Evolutionary conservation across 257 asterid genomes (phyloP), one percentile per base, ranked within the genome.

Genomic region (Solanum lycopersicoides): DNA sequence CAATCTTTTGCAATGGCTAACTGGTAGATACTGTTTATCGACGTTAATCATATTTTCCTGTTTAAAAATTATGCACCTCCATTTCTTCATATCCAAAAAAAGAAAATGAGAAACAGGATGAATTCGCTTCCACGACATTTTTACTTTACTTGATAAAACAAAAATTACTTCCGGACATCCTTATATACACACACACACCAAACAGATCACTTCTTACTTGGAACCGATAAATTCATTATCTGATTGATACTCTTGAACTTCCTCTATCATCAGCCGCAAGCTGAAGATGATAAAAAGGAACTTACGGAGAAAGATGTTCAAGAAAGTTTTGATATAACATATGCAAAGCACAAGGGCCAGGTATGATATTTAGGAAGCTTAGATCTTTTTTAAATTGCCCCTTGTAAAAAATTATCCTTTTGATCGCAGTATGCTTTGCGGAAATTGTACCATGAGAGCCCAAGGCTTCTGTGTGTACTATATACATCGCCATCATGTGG

Each of bases 401-500:
- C 63, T 15, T 72, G 79, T 34, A 72, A 35, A 15, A 44, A 71
- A 32, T 32, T 32, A 32, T 71, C 77, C 42, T n/a, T 39, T 23
- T 77, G 63, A 32, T 88, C 88, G 92, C 95, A 97, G 99, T 97
- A 97, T 93, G 98, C 99, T 53, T 92, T 96, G 73, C 93, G 99
- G 86, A 97, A 97, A 90, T 91, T 95, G 93, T 97, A 97, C 87
- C 99, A 97, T 90, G 98, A 94, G 90, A 97, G 99, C 91, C 94
- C 98, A 23, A 91, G 99, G 88, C 91, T 97, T 42, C 44, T 97
- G 39, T 94, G 97, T 66, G 98, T 97, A 45, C 92, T 97, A 39
- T 97, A 97, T 89, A 95, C 99, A 3, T 39, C 99, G 14, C 99
- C 99, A 3, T 93, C 99, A 60, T 97, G 99, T 79, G 99, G 99